These are phyloP conservation scores for Penicillium aurantiogriseum DNA, from an alignment of 2,329 filamentous ascomycete species.

Conservation along the genomic window DNA sequence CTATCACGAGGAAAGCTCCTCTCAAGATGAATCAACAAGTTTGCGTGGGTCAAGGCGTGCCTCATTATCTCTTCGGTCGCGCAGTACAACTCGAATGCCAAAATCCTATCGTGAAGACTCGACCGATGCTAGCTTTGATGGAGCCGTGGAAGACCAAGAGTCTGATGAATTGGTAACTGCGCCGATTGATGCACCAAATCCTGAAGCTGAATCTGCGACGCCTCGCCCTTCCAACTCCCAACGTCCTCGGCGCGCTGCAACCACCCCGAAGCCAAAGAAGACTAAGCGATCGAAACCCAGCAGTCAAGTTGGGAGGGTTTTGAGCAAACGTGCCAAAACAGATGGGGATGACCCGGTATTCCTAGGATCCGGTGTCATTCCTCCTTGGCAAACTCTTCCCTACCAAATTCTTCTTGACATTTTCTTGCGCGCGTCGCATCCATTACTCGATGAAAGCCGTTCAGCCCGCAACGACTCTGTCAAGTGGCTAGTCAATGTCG, in stretches of 20 bases:
- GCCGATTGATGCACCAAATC: conserved; percentile 10
- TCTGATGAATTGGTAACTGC: conserved; percentile 10
- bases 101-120: conserved; percentile 38
- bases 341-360: conserved; percentile 16
- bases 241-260: conserved; percentile 13
- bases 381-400: conserved; percentile 61
- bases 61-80: conserved; percentile 34
- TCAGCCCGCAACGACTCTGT: conserved; percentile 26
- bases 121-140: conserved; percentile 30
- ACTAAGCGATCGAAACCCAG: conserved; percentile 18
- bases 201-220: conserved; percentile 1
- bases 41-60: conserved; percentile 13
- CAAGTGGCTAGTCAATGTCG: conserved; percentile 63
- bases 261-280: conserved; percentile 1
- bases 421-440: conserved; percentile 64
- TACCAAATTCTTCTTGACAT: conserved; percentile 69
- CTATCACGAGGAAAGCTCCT: conserved; percentile 40
- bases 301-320: conserved; percentile 12
- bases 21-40: conserved; percentile 28
- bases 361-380: conserved; percentile 42
- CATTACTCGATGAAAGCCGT: conserved; percentile 48
- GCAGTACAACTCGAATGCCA: conserved; percentile 27
- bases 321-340: conserved; percentile 29
- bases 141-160: conserved; percentile 9
- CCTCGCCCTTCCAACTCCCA: conserved; percentile 5